Percentiles rank a stretch among this genome's conserved stretches.
Conservation (phyloP, 1,139 yeast genomes). For the Blastobotrys buckinghamii region DNA sequence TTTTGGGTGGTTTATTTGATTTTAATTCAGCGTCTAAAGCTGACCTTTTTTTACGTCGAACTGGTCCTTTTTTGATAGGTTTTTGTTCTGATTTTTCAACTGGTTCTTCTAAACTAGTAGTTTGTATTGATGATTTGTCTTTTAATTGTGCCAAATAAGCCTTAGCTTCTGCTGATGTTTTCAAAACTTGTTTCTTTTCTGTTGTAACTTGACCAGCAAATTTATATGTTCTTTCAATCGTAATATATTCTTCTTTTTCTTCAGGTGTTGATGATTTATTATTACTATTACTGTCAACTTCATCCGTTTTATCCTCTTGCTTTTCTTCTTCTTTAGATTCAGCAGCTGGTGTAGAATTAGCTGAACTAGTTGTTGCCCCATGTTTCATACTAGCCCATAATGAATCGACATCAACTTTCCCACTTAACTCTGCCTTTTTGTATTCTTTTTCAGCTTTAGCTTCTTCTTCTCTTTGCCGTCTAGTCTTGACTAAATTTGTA, state of each 20-base stretch:
- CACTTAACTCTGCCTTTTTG: conserved; percentile 17
- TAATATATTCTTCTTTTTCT: conserved; percentile 43
- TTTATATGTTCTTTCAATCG: conserved; percentile 70
- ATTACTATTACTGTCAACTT: background rate
- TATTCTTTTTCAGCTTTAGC: conserved; percentile 27
- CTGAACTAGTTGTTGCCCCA: background rate
- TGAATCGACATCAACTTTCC: conserved; percentile 41
- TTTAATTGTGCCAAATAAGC: conserved; percentile 49
- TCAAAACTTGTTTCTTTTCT: conserved; percentile 72
- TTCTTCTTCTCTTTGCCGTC: conserved; percentile 46
- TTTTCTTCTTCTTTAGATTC: background rate
- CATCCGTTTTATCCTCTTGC: background rate
- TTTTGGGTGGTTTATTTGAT: conserved; percentile 52
- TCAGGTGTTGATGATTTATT: background rate
- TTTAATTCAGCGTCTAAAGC: conserved; percentile 70
- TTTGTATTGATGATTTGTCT: background rate
- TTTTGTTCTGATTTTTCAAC: conserved; percentile 1
- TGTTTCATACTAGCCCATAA: conserved; percentile 49
- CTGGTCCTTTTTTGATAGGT: conserved; percentile 12
- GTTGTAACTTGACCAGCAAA: conserved; percentile 84
- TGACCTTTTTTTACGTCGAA: conserved; percentile 51
- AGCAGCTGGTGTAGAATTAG: background rate
- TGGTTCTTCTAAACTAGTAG: background rate
- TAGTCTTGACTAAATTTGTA: conserved; percentile 53
- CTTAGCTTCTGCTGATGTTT: conserved; percentile 77